A percentile compares a stretch with the other conserved stretches of the same genome.
These are phyloP conservation scores for Podila epicladia DNA, from an alignment of 192 early-diverging fungal genomes.

Conservation along the genomic window DNA sequence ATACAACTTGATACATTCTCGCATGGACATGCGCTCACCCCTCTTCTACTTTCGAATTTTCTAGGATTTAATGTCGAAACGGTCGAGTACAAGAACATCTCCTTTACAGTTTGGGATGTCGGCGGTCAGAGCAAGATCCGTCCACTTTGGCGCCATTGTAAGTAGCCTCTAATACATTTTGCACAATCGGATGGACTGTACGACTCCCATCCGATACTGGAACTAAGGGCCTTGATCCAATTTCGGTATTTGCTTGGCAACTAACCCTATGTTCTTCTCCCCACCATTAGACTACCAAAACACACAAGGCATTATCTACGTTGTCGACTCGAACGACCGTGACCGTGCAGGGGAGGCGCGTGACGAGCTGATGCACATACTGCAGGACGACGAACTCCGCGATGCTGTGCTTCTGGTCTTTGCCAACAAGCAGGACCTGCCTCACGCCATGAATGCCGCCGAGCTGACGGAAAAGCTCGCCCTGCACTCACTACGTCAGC, in stretches of 20 bases:
- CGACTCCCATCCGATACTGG: neutral
- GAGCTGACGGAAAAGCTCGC: slow-evolving; percentile 96
- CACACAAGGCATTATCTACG: slow-evolving; percentile 96
- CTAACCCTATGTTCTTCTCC: neutral
- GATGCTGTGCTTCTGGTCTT: slow-evolving; percentile 91
- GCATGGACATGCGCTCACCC: too few relatives aligned
- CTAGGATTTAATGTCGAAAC: slow-evolving; percentile 98
- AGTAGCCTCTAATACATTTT: slow-evolving; percentile 17
- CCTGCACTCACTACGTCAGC: slow-evolving; percentile 79
- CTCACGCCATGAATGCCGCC: slow-evolving; percentile 92
- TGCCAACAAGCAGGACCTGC: slow-evolving; percentile 99
- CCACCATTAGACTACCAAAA: slow-evolving; percentile 86
- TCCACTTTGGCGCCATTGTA: slow-evolving; percentile 97
- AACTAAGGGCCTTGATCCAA: neutral
- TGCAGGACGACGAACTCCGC: slow-evolving; percentile 95
- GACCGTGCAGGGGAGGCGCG: slow-evolving; percentile 93
- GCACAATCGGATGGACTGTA: too few relatives aligned
- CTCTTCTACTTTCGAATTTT: neutral
- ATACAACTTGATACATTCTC: neutral
- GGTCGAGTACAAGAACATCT: slow-evolving; percentile 98
- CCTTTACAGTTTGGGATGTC: slow-evolving; percentile 98
- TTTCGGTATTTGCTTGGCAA: neutral
- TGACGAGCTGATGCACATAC: slow-evolving; percentile 93
- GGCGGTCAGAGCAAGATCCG: slow-evolving; percentile 99
- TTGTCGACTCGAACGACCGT: slow-evolving; percentile 96